A percentile compares a stretch with the other conserved stretches of the same genome.
Evolutionary conservation across 2,329 filamentous ascomycete genomes (phyloP).

Genomic region (Botrytis tulipae): DNA sequence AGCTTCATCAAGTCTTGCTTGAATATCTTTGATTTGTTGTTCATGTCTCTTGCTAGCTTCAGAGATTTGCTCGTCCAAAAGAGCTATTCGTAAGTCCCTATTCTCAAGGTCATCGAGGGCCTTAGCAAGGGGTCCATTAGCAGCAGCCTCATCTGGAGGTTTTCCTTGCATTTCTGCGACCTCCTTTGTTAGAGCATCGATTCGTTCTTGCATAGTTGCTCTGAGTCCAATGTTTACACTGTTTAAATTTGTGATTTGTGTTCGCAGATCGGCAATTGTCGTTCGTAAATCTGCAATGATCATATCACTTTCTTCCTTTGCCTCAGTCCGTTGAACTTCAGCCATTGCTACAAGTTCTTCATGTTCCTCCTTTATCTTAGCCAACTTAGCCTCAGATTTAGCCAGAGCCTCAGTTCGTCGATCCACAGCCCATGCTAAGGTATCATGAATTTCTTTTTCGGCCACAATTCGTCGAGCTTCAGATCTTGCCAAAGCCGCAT

Average conservation of each 20-base stretch:
- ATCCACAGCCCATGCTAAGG: rapidly evolving
- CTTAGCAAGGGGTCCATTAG: neutral
- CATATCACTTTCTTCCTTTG: neutral
- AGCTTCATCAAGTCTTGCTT: slow-evolving; percentile 4
- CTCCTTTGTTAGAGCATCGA: neutral
- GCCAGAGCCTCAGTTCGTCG: neutral
- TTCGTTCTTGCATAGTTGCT: neutral
- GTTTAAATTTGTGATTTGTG: neutral
- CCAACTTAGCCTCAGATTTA: neutral
- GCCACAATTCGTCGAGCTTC: neutral
- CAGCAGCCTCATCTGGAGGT: neutral
- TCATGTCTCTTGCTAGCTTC: neutral
- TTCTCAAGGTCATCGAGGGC: neutral
- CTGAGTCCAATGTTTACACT: neutral
- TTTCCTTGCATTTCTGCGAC: neutral
- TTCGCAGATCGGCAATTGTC: neutral
- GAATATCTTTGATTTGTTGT: neutral
- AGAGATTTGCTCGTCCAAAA: neutral
- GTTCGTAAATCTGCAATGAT: neutral
- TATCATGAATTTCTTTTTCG: neutral
- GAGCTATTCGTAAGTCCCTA: neutral
- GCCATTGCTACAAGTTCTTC: neutral
- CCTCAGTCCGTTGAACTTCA: neutral
- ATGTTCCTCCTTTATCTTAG: neutral
- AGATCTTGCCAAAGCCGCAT: neutral